Evolutionary conservation across 257 asterid species (phyloP).

Genomic region (Penstemon eatonii): DNA sequence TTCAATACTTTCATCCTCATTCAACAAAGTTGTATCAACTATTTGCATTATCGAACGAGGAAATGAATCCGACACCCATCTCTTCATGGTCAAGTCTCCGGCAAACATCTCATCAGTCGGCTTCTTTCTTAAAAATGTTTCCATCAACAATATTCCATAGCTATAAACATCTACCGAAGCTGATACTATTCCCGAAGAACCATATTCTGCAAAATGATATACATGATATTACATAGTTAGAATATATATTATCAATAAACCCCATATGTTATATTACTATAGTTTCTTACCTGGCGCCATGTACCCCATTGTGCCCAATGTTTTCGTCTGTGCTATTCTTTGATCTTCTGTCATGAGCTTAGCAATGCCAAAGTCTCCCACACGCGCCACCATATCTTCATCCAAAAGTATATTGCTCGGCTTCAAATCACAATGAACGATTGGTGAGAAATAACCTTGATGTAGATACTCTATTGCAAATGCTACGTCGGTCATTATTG

Average conservation of each 20-base stretch:
- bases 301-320: conserved; percentile 27
- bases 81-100: no score
- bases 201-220: no score
- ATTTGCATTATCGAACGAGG: neutral
- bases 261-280: no score
- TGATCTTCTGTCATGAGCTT: conserved; percentile 7
- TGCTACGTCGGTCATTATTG: conserved; percentile 17
- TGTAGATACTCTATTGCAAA: conserved; percentile 16
- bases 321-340: neutral
- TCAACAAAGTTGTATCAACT: conserved; percentile 32
- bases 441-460: conserved; percentile 18
- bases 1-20: conserved; percentile 7
- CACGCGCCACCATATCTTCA: neutral
- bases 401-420: conserved; percentile 38
- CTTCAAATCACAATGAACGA: conserved; percentile 43
- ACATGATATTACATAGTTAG: no score
- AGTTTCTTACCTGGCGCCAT: conserved; percentile 33
- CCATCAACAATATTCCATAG: no score
- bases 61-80: no score
- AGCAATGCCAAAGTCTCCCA: neutral
- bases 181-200: no score
- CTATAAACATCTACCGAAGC: no score
- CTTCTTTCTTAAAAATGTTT: no score
- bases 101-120: no score
- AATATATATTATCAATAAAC: no score